Percentiles rank a stretch among this genome's conserved stretches.
Evolutionary conservation across 768 basidiomycete species (phyloP).

Genomic region (Russula vinacea): DNA sequence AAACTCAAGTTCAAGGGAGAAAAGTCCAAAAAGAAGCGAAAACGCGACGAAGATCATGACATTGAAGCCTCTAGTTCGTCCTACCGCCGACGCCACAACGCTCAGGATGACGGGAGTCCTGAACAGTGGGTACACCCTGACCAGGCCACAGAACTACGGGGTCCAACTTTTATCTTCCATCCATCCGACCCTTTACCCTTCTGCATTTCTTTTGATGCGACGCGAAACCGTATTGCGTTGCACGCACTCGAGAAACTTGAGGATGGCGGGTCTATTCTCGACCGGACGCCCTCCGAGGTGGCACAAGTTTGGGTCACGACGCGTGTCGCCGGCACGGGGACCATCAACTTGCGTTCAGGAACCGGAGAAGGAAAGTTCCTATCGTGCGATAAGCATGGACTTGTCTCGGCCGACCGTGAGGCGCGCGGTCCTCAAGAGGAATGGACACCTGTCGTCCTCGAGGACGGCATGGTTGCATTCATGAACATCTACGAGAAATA

Average conservation of each 20-base stretch:
- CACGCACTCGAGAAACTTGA: slow-evolving; percentile 62
- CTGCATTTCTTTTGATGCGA: slow-evolving; percentile 73
- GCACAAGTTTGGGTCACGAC: slow-evolving; percentile 91
- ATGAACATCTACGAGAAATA: slow-evolving; percentile 89
- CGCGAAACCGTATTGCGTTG: slow-evolving; percentile 68
- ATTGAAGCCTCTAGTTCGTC: slow-evolving; percentile 46
- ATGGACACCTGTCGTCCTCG: slow-evolving; percentile 80
- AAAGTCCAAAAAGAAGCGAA: slow-evolving; percentile 79
- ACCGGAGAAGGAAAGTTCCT: slow-evolving; percentile 89
- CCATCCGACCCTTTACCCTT: slow-evolving; percentile 78
- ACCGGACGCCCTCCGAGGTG: slow-evolving; percentile 74
- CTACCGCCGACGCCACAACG: slow-evolving; percentile 47
- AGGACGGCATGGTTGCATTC: slow-evolving; percentile 84
- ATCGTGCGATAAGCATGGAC: slow-evolving; percentile 80
- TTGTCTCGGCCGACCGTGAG: slow-evolving; percentile 81
- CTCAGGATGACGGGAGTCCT: slow-evolving; percentile 59
- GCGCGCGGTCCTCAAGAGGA: slow-evolving; percentile 92
- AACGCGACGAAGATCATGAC: slow-evolving; percentile 49
- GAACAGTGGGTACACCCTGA: slow-evolving; percentile 82
- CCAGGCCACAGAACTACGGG: slow-evolving; percentile 68
- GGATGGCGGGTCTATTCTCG: slow-evolving; percentile 49
- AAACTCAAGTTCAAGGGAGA: slow-evolving; percentile 91
- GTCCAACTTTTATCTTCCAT: slow-evolving; percentile 83
- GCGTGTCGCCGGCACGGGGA: slow-evolving; percentile 76
- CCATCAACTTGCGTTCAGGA: slow-evolving; percentile 83